phyloP scores from a whole-genome alignment of 2,329 filamentous ascomycete genomes.

The Xylariaceae sp. region DNA sequence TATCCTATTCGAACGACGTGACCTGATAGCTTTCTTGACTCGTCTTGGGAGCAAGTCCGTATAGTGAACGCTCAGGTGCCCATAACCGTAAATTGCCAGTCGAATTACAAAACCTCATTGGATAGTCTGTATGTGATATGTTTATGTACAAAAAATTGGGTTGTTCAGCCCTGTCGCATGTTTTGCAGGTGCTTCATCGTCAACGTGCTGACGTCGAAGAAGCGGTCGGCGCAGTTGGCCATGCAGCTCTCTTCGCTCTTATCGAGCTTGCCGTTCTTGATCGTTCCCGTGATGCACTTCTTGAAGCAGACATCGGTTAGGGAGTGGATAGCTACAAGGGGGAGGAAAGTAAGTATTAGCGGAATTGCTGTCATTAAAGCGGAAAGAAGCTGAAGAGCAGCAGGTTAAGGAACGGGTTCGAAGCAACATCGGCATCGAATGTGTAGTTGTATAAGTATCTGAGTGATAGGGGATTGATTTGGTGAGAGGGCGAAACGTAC shows the following conservation, averaged over 20 bases:
- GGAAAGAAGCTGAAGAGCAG: too few relatives aligned
- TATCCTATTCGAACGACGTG: constrained; percentile 19
- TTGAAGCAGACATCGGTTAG: constrained; percentile 85
- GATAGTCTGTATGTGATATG: background rate
- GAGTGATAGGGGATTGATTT: constrained; percentile 60
- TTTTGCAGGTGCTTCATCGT: constrained; percentile 85
- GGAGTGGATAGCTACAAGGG: constrained; percentile 56
- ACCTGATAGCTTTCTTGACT: background rate
- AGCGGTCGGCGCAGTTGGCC: constrained; percentile 91
- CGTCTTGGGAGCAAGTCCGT: background rate
- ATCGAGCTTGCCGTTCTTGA: constrained; percentile 77
- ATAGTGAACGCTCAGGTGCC: background rate
- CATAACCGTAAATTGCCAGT: background rate
- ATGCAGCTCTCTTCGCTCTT: constrained; percentile 82
- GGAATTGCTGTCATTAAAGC: background rate
- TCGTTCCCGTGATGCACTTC: constrained; percentile 82
- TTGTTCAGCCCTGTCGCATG: constrained; percentile 48
- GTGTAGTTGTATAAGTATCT: too few relatives aligned
- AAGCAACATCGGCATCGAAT: too few relatives aligned
- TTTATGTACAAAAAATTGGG: background rate
- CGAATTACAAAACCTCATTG: background rate
- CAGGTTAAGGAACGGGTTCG: too few relatives aligned
- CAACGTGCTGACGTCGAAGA: constrained; percentile 85
- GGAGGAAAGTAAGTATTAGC: background rate
- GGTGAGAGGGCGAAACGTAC: constrained; percentile 54